These are phyloP conservation scores for Calamus simplicifolius DNA, from an alignment of 176 grass and related monocot genomes.

Conservation along the genomic window DNA sequence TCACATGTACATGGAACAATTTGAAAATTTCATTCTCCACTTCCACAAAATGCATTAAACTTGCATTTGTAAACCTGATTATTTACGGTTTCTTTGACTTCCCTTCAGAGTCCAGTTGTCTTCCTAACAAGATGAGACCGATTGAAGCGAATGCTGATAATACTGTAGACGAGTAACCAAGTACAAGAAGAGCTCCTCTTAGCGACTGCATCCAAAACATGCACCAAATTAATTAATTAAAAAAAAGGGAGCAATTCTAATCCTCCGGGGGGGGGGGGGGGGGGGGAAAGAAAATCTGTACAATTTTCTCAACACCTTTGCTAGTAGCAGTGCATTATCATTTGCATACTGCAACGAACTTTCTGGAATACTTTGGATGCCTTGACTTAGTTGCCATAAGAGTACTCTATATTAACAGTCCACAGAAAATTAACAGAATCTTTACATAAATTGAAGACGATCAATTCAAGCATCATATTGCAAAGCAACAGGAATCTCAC, in stretches of 20 bases:
- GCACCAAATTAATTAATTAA: slow-evolving; percentile 6
- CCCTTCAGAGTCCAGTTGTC: slow-evolving; percentile 46
- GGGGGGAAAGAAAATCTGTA: no score
- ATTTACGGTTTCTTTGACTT: slow-evolving; percentile 31
- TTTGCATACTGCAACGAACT: slow-evolving; percentile 48
- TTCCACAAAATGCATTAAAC: no score
- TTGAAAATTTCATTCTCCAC: no score
- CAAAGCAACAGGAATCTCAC: neutral
- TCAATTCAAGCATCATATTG: no score
- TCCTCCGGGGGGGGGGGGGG: no score
- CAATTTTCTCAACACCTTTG: slow-evolving; percentile 32
- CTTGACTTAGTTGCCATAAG: slow-evolving; percentile 71
- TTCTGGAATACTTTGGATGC: slow-evolving; percentile 57
- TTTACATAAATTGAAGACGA: neutral
- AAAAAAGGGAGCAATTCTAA: slow-evolving; percentile 1
- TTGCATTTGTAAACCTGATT: no score
- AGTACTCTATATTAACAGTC: slow-evolving; percentile 35
- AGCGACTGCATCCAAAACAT: slow-evolving; percentile 46
- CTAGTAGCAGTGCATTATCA: slow-evolving; percentile 35
- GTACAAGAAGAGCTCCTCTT: slow-evolving; percentile 47
- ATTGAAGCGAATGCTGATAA: slow-evolving; percentile 35
- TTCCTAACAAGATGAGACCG: slow-evolving; percentile 52
- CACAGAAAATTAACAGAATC: neutral
- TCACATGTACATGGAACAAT: no score
- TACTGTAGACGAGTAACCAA: slow-evolving; percentile 48